Conservation (phyloP, 148 eudicot genomes). For the Drosera capensis region DNA sequence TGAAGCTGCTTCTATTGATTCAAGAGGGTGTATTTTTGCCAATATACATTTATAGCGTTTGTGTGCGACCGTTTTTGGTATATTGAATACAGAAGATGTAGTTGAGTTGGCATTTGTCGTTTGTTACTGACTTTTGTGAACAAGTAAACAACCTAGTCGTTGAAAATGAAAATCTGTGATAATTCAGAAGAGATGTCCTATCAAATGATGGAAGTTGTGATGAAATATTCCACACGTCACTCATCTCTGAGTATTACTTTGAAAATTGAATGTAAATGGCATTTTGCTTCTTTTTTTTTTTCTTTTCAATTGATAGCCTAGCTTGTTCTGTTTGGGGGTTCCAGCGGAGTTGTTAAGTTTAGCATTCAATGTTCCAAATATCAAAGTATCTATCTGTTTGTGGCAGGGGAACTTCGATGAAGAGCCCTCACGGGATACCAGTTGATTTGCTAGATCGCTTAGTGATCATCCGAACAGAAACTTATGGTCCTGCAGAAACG, state of each 20-base stretch:
- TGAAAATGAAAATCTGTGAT: too few relatives aligned
- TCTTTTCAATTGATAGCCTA: too few relatives aligned
- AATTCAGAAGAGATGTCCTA: too few relatives aligned
- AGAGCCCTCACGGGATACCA: constrained; percentile 92
- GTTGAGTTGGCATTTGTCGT: too few relatives aligned
- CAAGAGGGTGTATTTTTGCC: not conserved
- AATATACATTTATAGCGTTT: not conserved
- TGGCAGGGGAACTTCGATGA: constrained; percentile 88
- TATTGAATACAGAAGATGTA: not conserved
- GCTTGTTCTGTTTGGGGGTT: not conserved
- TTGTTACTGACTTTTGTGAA: too few relatives aligned
- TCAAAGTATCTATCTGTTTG: not conserved
- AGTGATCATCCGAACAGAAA: constrained; percentile 66
- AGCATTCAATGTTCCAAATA: not conserved
- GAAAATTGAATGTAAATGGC: too few relatives aligned
- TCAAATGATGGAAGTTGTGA: too few relatives aligned
- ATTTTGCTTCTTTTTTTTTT: too few relatives aligned
- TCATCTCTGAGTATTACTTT: too few relatives aligned
- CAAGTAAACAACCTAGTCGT: too few relatives aligned
- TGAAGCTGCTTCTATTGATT: constrained; percentile 2
- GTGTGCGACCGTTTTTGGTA: not conserved
- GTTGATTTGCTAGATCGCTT: constrained; percentile 82
- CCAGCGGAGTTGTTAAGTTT: not conserved
- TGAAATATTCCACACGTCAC: too few relatives aligned
- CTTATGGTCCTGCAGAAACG: constrained; percentile 96